Conservation (phyloP, 305 asterid genomes). For the Fraxinus greggii region DNA sequence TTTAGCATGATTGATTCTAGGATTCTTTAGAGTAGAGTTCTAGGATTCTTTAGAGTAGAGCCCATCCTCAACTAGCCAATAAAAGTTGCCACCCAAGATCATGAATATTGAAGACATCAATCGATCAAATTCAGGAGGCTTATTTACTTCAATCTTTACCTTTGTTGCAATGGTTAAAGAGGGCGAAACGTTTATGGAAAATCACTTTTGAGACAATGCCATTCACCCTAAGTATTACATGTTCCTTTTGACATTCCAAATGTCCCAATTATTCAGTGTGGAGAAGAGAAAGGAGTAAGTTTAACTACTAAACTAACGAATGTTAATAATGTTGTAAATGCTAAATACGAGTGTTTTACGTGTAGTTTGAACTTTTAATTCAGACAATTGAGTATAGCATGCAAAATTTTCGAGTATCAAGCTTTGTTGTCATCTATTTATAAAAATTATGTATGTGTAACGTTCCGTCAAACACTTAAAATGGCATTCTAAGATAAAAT, state of each 20-base stretch:
- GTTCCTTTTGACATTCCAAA: not conserved
- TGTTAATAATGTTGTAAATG: not conserved
- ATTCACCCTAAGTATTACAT: not conserved
- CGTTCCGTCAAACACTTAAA: too few relatives aligned
- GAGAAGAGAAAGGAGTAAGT: not conserved
- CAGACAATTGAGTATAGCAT: not conserved
- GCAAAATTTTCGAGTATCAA: not conserved
- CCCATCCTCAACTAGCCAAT: not conserved
- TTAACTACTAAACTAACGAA: not conserved
- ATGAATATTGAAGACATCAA: not conserved
- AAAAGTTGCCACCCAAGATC: not conserved
- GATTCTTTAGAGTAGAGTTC: not conserved
- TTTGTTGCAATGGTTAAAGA: not conserved
- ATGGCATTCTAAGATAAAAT: not conserved
- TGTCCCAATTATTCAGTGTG: not conserved
- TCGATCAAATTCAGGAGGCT: not conserved
- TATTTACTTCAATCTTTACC: not conserved
- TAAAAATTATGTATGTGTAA: not conserved
- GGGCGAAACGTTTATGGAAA: not conserved
- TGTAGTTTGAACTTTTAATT: not conserved
- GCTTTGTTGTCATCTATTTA: not conserved
- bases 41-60: not conserved
- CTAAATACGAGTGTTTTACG: not conserved
- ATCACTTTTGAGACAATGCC: not conserved
- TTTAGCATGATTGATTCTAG: not conserved